Evolutionary conservation across 495 filamentous ascomycete genomes (phyloP).

Genomic region (Daldinia grandis): DNA sequence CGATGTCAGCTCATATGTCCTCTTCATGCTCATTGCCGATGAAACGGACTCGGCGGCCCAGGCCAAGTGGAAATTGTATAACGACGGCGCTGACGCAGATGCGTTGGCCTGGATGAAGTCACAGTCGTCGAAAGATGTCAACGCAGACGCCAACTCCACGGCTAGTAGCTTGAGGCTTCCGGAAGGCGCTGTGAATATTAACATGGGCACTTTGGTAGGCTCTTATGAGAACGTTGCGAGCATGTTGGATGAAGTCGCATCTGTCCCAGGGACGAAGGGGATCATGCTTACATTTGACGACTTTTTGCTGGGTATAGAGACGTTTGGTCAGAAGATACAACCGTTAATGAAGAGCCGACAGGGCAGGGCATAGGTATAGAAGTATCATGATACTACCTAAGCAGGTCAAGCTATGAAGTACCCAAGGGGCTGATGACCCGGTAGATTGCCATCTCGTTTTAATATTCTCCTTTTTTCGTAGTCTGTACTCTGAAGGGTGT

Average conservation of each 20-base stretch:
- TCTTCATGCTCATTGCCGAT: slow-evolving; percentile 48
- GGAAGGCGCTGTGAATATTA: slow-evolving; percentile 46
- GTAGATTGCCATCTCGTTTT: background rate
- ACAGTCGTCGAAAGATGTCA: slow-evolving; percentile 43
- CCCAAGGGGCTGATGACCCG: no score
- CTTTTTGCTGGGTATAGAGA: slow-evolving; percentile 43
- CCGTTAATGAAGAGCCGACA: slow-evolving; percentile 43
- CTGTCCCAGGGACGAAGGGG: slow-evolving; percentile 45
- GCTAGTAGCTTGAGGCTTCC: slow-evolving; percentile 37
- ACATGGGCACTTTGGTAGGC: slow-evolving; percentile 45
- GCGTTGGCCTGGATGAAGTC: slow-evolving; percentile 46
- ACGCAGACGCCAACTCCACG: slow-evolving; percentile 44
- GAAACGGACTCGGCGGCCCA: slow-evolving; percentile 45
- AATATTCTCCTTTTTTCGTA: background rate
- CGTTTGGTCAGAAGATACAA: slow-evolving; percentile 46
- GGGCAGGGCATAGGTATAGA: slow-evolving; percentile 29
- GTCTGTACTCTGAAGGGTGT: background rate
- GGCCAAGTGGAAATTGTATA: slow-evolving; percentile 47
- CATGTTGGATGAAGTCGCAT: slow-evolving; percentile 46
- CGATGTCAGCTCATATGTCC: slow-evolving; percentile 45
- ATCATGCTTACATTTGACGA: slow-evolving; percentile 50
- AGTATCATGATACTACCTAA: no score
- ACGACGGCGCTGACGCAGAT: slow-evolving; percentile 42
- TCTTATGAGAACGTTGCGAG: slow-evolving; percentile 43
- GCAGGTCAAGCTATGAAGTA: no score